Percentiles rank a stretch among this genome's conserved stretches.
phyloP scores from a whole-genome alignment of 1,284 basidiomycete species.

The Taiwanofungus camphoratus region DNA sequence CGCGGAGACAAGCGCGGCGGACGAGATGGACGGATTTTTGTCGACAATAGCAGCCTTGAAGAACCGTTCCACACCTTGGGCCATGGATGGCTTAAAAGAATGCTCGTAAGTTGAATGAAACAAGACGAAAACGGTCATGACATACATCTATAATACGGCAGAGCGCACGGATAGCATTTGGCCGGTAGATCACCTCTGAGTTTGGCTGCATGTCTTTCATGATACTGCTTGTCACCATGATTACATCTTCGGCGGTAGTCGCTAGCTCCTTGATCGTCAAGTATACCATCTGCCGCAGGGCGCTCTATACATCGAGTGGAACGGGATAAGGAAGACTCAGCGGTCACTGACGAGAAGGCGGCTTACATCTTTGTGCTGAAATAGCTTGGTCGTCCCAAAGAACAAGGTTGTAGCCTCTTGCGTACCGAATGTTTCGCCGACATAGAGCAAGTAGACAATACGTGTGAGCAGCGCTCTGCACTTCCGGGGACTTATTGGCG shows the following conservation, averaged over 20 bases:
- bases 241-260: conserved; percentile 95
- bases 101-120: not conserved
- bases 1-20: conserved; percentile 93
- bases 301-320: conserved; percentile 72
- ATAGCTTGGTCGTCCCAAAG: conserved; percentile 98
- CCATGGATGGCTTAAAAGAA: conserved; percentile 88
- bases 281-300: conserved; percentile 97
- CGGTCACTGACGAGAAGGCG: conserved; percentile 6
- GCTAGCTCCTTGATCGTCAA: conserved; percentile 98
- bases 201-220: conserved; percentile 99
- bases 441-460: conserved; percentile 94
- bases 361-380: conserved; percentile 98
- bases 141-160: conserved; percentile 96
- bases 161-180: conserved; percentile 95
- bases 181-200: conserved; percentile 96
- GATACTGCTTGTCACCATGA: conserved; percentile 99
- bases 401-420: conserved; percentile 98
- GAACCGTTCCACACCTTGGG: conserved; percentile 97
- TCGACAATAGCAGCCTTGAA: conserved; percentile 99
- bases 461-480: conserved; percentile 95
- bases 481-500: conserved; percentile 94
- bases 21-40: conserved; percentile 92
- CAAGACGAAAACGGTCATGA: conserved; percentile 14
- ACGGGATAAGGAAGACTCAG: too few relatives aligned
- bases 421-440: conserved; percentile 91